phyloP scores from a whole-genome alignment of 2,329 filamentous ascomycete genomes.

The Aspergillus cejpii region DNA sequence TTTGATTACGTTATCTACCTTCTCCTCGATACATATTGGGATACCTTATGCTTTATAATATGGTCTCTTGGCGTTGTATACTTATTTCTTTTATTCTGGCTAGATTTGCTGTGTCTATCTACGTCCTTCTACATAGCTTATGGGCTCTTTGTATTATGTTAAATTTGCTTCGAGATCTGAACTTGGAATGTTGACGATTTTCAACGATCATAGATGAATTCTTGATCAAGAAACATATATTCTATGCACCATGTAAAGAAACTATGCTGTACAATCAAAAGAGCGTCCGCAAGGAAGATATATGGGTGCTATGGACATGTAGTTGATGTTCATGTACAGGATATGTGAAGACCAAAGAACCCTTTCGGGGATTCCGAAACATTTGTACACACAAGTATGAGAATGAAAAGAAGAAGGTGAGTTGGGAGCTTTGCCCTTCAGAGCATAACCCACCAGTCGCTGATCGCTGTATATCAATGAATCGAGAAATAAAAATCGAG shows the following conservation, averaged over 20 bases:
- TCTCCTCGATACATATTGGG: no score
- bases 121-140: no score
- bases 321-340: slow-evolving; percentile 15
- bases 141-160: no score
- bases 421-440: neutral
- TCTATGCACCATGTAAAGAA: neutral
- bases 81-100: no score
- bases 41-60: no score
- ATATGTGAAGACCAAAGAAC: slow-evolving; percentile 2
- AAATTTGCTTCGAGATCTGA: no score
- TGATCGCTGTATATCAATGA: neutral
- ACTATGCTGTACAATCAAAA: neutral
- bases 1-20: no score
- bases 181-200: no score
- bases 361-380: slow-evolving; percentile 1
- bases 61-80: no score
- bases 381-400: slow-evolving; percentile 1
- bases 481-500: slow-evolving; percentile 1
- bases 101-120: no score
- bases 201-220: no score
- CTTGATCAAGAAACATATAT: neutral
- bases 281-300: neutral
- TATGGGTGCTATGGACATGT: slow-evolving; percentile 5
- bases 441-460: neutral
- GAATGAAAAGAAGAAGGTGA: neutral